Base-by-base conservation (phyloP, 2,329 filamentous ascomycete species). In the Talaromyces sp. region DNA sequence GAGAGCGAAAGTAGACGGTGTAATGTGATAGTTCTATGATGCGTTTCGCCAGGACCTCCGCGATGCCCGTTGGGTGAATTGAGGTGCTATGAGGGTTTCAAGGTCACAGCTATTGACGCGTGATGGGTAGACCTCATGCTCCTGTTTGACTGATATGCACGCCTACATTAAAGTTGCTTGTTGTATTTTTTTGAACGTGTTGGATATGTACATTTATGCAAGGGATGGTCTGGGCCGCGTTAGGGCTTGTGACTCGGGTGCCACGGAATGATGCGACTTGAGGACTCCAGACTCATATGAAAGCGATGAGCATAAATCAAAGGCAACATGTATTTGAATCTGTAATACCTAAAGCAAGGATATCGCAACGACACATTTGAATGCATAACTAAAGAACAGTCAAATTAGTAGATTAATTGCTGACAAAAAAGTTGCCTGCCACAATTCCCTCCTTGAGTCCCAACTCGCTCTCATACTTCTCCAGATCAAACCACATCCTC, bases 401-500 rank as follows among this genome's bases (percentile, higher is more conserved):
- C 28, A 28, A 3, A 28, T 28, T 28, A 6, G 28, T 8, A 11
- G 6, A 9, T 52, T 59, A 64, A 37, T 64, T 64, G 44, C 63
- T 64, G 18, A 59, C 33, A 42, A 64, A 62, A 46, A 35, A 64
- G 7, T 64, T 64, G n/a, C 58, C 58, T 11, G 58, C 63, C 28
- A 64, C 58, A 42, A 64, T 62, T 3, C 58, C 63, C 18, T 31
- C 62, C 18, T 28, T 63, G 14, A 64, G 39, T 16, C 63, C 60
- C 31, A 54, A 25, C 40, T 64, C 50, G 18, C 12, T 55, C 54
- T 61, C 63, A 40, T 62, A 62, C 60, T 61, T 59, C 31, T 64
- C 63, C 54, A 64, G 40, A 35, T 64, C 63, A 54, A 64, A 64
- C 60, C 63, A 62, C 63, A 64, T 64, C 28, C 63, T 40, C 35